Evolutionary conservation across 2,329 filamentous ascomycete genomes (phyloP).

Genomic region (Arthroderma sp.): DNA sequence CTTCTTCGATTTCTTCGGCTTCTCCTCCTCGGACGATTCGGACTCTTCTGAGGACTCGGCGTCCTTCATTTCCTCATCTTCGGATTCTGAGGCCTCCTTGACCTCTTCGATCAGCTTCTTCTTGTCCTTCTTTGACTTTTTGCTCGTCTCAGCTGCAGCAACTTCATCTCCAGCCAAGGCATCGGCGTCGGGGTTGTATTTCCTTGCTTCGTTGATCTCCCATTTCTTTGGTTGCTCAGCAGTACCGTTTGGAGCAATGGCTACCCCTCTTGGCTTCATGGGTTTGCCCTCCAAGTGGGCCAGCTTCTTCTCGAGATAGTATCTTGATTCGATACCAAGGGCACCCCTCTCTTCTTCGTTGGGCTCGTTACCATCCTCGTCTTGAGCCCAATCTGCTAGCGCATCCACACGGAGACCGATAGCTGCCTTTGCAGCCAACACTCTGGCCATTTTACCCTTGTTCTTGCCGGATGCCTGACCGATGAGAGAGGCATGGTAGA

Average conservation of each 20-base stretch:
- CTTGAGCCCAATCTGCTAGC: conserved; percentile 61
- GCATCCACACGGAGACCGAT: conserved; percentile 89
- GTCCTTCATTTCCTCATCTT: conserved; percentile 35
- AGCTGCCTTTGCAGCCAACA: conserved; percentile 85
- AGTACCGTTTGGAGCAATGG: conserved; percentile 61
- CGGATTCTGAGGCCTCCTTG: conserved; percentile 12
- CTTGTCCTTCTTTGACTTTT: conserved; percentile 31
- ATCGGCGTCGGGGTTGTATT: conserved; percentile 92
- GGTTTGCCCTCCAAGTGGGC: conserved; percentile 75
- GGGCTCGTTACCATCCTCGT: conserved; percentile 48
- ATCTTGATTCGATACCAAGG: conserved; percentile 52
- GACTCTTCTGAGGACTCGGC: conserved; percentile 19
- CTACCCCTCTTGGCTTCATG: conserved; percentile 59
- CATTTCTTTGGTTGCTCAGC: conserved; percentile 58
- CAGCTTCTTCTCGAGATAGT: conserved; percentile 36
- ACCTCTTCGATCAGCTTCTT: conserved; percentile 37
- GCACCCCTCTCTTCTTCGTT: conserved; percentile 82
- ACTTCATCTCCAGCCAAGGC: conserved; percentile 59
- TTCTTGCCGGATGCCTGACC: conserved; percentile 96
- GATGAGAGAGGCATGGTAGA: conserved; percentile 85
- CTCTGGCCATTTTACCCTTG: conserved; percentile 98
- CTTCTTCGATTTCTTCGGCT: conserved; percentile 24
- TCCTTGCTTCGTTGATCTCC: conserved; percentile 80
- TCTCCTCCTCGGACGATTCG: conserved; percentile 18
- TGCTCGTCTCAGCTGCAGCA: conserved; percentile 24